phyloP scores from a whole-genome alignment of 164 flowering plant species.

The Santalum album region DNA sequence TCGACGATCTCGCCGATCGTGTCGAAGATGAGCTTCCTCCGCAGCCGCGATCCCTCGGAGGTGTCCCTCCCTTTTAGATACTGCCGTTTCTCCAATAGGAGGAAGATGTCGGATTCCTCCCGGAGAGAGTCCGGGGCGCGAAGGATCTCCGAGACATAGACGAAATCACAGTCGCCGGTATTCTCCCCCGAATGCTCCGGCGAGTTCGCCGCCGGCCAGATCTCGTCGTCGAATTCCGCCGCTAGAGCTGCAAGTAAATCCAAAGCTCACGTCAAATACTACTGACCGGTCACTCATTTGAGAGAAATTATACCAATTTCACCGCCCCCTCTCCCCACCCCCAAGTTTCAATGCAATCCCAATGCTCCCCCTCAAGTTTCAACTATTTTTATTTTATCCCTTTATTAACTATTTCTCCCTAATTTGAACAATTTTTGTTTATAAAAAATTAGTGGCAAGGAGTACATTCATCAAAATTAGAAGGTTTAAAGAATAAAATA shows the following conservation, averaged over 20 bases:
- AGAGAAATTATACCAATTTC: too few relatives aligned
- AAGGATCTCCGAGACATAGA: slow-evolving; percentile 61
- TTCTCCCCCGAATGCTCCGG: slow-evolving; percentile 16
- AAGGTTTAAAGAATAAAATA: too few relatives aligned
- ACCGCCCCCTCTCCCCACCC: too few relatives aligned
- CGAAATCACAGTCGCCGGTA: slow-evolving; percentile 40
- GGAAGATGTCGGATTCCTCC: slow-evolving; percentile 45
- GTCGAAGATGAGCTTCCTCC: slow-evolving; percentile 65
- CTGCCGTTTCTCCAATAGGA: slow-evolving; percentile 58
- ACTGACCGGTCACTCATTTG: too few relatives aligned
- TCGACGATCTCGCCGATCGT: slow-evolving; percentile 51
- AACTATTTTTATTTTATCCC: too few relatives aligned
- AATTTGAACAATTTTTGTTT: too few relatives aligned
- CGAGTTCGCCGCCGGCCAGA: slow-evolving; percentile 23
- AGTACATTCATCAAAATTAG: too few relatives aligned
- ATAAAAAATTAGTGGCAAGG: too few relatives aligned
- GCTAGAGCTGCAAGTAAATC: slow-evolving; percentile 36
- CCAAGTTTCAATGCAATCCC: too few relatives aligned
- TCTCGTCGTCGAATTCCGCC: slow-evolving; percentile 38
- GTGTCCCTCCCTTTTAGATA: slow-evolving; percentile 34
- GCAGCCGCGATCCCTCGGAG: slow-evolving; percentile 36
- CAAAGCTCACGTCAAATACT: too few relatives aligned
- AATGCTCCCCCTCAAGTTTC: too few relatives aligned
- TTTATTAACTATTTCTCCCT: too few relatives aligned
- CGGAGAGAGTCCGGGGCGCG: slow-evolving; percentile 37